These are phyloP conservation scores for Paraleonurus japonicus DNA, from an alignment of 257 asterid species.

Conservation along the genomic window DNA sequence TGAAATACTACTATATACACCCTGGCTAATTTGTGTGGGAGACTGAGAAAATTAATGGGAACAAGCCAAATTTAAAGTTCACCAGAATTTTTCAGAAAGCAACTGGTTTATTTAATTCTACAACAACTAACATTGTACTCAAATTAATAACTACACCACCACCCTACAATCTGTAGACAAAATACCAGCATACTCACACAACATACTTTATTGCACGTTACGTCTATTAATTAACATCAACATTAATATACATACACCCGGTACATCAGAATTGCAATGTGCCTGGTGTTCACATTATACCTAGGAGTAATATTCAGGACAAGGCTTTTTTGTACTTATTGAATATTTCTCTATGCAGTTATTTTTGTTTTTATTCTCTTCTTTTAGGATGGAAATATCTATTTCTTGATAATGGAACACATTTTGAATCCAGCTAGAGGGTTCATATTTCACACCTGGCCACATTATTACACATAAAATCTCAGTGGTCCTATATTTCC, in stretches of 20 bases:
- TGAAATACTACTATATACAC: neutral
- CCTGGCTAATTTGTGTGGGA: neutral
- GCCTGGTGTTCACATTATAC: too few species aligned
- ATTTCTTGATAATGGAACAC: neutral
- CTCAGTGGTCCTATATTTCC: neutral
- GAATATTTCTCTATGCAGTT: neutral
- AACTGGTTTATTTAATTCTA: neutral
- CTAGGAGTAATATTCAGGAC: neutral
- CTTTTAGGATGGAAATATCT: neutral
- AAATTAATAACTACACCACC: neutral
- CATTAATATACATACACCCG: neutral
- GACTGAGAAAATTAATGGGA: neutral
- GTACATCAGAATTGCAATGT: too few species aligned
- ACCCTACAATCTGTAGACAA: neutral
- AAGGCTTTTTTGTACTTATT: neutral
- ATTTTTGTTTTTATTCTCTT: neutral
- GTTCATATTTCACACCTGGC: neutral
- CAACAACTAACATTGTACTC: neutral
- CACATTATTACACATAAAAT: neutral
- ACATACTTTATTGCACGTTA: neutral
- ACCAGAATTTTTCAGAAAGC: neutral
- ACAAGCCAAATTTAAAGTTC: neutral
- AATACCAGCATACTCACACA: neutral
- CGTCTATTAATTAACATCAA: neutral
- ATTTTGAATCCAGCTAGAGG: neutral